Percentiles rank a stretch among this genome's conserved stretches.
Conservation (phyloP, 805 yeast species). For the Cyberlindnera mississippiensis region DNA sequence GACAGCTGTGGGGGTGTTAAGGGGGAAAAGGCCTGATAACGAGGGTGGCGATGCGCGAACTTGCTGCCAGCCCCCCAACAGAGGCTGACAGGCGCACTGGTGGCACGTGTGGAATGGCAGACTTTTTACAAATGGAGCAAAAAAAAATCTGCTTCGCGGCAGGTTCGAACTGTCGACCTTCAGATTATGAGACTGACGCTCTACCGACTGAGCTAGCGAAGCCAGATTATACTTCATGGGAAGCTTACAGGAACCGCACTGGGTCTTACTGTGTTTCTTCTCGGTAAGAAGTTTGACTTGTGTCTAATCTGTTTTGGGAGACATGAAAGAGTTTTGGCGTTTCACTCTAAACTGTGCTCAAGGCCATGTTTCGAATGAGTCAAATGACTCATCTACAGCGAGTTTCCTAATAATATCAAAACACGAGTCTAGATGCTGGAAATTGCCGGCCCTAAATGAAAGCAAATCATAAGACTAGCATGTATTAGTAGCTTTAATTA, state of each 20-base stretch:
- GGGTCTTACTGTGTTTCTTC: too few species aligned
- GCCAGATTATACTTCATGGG: slow-evolving; percentile 27
- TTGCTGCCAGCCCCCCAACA: not conserved
- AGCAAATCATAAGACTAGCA: too few species aligned
- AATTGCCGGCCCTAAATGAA: not conserved
- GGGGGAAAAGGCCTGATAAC: not conserved
- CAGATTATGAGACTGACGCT: slow-evolving; percentile 57
- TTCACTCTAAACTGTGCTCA: too few species aligned
- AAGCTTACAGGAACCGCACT: too few species aligned
- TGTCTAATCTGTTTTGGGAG: too few species aligned
- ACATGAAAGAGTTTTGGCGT: too few species aligned
- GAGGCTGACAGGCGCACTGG: not conserved
- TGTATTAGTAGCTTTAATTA: too few species aligned
- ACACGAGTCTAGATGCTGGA: too few species aligned
- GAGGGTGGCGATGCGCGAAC: not conserved
- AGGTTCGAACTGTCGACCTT: slow-evolving; percentile 55
- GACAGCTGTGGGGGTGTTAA: not conserved
- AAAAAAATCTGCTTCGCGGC: slow-evolving; percentile 40
- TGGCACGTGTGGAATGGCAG: not conserved
- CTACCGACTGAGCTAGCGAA: slow-evolving; percentile 55
- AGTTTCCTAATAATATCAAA: too few species aligned
- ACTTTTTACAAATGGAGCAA: not conserved
- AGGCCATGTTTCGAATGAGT: too few species aligned
- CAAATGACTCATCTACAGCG: too few species aligned
- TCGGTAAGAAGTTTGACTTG: too few species aligned